Conservation (phyloP, 2,329 filamentous ascomycete species). For the Sclerotinia trifoliorum region DNA sequence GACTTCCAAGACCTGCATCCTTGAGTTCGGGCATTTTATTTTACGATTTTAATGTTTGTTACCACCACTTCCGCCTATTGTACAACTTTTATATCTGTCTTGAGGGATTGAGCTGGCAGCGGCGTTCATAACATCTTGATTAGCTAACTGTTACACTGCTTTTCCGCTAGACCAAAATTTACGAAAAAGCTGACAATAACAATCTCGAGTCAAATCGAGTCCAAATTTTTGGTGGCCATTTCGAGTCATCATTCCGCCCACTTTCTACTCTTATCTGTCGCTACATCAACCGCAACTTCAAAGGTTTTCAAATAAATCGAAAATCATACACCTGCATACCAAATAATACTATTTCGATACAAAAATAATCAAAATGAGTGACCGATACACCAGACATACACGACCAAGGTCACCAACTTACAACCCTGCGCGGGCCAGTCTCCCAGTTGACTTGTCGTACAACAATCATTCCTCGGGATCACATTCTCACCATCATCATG, state of each 20-base stretch:
- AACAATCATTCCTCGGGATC: conserved; percentile 11
- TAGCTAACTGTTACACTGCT: conserved; percentile 17
- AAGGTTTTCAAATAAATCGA: background rate
- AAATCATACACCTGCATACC: background rate
- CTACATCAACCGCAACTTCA: background rate
- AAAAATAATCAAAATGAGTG: conserved; percentile 45
- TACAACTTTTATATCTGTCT: background rate
- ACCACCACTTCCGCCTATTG: background rate
- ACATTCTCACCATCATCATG: conserved; percentile 49
- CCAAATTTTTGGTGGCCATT: background rate
- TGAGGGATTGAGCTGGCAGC: background rate
- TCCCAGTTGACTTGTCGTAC: conserved; percentile 48
- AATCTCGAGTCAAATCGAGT: conserved; percentile 3
- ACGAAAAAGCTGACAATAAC: conserved; percentile 6
- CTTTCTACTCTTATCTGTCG: conserved; percentile 4
- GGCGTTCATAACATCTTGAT: conserved; percentile 3
- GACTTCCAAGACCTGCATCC: background rate
- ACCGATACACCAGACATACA: conserved; percentile 47
- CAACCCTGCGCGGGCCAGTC: conserved; percentile 54
- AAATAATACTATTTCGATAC: background rate
- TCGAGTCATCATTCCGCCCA: conserved; percentile 16
- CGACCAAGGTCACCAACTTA: conserved; percentile 47
- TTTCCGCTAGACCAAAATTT: conserved; percentile 5
- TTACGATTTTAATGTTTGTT: conserved; percentile 13
- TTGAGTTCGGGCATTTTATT: conserved; percentile 5